Evolutionary conservation across 2,329 filamentous ascomycete genomes (phyloP).

Genomic region (Colletotrichum phormii): DNA sequence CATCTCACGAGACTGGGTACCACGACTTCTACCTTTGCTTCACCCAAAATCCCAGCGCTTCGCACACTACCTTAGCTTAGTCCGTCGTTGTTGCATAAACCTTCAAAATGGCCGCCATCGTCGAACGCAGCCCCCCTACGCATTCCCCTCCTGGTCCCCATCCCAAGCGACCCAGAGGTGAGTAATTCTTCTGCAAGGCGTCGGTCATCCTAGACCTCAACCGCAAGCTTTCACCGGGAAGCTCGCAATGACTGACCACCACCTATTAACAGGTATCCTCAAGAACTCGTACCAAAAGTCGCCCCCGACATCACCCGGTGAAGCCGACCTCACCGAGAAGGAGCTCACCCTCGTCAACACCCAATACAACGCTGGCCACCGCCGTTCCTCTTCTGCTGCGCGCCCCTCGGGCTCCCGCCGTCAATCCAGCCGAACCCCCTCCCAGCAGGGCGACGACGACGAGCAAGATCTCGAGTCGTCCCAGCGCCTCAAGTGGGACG

Average conservation of each 20-base stretch:
- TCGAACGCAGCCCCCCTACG: slow-evolving; percentile 50
- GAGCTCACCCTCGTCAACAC: slow-evolving; percentile 96
- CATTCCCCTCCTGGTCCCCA: slow-evolving; percentile 56
- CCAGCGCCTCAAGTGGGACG: slow-evolving; percentile 95
- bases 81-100: background rate
- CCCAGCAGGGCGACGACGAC: slow-evolving; percentile 55
- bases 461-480: slow-evolving; percentile 66
- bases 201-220: too few relatives aligned
- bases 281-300: slow-evolving; percentile 85
- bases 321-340: slow-evolving; percentile 75
- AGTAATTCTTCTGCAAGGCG: slow-evolving; percentile 25
- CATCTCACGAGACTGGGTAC: slow-evolving; percentile 27
- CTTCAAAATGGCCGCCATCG: slow-evolving; percentile 54
- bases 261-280: slow-evolving; percentile 77
- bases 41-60: background rate
- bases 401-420: slow-evolving; percentile 76
- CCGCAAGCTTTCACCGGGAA: background rate
- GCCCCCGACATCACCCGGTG: slow-evolving; percentile 63
- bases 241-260: background rate
- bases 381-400: slow-evolving; percentile 82
- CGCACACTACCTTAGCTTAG: slow-evolving; percentile 6
- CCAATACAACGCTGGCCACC: slow-evolving; percentile 90
- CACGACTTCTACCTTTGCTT: slow-evolving; percentile 15
- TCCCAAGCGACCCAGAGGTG: slow-evolving; percentile 60
- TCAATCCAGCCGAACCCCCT: slow-evolving; percentile 67